A percentile compares a stretch with the other conserved stretches of the same genome.
phyloP scores from a whole-genome alignment of 768 basidiomycete genomes.

The Suillus hirtellus region DNA sequence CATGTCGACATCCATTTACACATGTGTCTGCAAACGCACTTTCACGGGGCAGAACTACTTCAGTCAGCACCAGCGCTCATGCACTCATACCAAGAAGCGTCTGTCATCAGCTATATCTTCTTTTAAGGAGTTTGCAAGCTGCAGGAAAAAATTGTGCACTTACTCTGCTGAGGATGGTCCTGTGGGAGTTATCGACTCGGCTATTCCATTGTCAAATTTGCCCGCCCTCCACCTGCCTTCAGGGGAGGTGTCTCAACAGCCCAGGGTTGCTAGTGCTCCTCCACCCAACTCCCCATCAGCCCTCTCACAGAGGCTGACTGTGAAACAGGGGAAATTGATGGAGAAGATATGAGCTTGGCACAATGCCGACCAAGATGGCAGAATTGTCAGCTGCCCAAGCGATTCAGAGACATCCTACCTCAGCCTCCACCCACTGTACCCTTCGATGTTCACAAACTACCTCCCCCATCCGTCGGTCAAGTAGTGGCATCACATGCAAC shows the following conservation, averaged over 20 bases:
- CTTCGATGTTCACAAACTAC: neutral
- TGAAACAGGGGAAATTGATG: neutral
- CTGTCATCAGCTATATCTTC: neutral
- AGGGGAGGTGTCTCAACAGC: neutral
- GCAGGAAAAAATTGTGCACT: neutral
- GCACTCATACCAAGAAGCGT: neutral
- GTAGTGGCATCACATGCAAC: neutral
- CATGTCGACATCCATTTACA: neutral
- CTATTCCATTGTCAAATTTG: neutral
- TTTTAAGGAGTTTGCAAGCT: neutral
- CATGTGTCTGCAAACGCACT: neutral
- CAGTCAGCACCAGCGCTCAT: neutral
- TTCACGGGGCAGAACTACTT: neutral
- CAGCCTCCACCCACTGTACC: neutral
- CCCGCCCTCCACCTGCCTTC: neutral
- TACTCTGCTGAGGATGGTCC: neutral
- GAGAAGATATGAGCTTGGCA: neutral
- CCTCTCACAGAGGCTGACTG: too few species aligned
- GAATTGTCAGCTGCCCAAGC: neutral
- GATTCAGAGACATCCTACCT: neutral
- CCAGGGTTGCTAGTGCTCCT: neutral
- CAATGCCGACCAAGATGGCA: neutral
- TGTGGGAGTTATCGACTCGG: too few species aligned
- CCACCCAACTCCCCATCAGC: neutral
- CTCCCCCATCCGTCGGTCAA: neutral